A percentile compares a stretch with the other conserved stretches of the same genome.
These are phyloP conservation scores for Pestalotiopsis fici DNA, from an alignment of 2,329 filamentous ascomycete species.

Conservation along the genomic window DNA sequence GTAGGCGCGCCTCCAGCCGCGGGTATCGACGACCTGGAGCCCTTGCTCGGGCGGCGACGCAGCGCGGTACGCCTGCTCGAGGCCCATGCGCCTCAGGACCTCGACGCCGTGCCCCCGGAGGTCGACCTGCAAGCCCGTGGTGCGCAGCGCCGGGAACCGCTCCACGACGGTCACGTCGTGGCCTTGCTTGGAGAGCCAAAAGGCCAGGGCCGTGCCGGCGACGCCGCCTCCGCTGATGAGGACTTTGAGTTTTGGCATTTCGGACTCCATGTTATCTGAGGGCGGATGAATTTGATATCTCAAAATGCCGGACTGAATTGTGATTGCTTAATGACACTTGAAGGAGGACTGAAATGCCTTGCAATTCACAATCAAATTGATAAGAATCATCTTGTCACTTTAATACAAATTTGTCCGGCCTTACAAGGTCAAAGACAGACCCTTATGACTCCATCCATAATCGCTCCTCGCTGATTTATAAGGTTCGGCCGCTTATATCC, in stretches of 20 bases:
- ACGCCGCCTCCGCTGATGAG: constrained; percentile 37
- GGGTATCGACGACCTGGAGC: constrained; percentile 42
- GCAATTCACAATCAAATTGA: too few species aligned
- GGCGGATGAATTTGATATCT: too few species aligned
- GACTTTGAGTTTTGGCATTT: constrained; percentile 23
- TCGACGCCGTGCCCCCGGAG: constrained; percentile 52
- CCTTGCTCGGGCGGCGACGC: constrained; percentile 50
- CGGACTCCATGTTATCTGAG: background rate
- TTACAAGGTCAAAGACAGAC: too few species aligned
- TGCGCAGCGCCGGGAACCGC: constrained; percentile 39
- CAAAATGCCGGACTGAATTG: too few species aligned
- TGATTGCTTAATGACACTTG: too few species aligned
- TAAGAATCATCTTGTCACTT: too few species aligned
- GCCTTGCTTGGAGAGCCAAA: constrained; percentile 43
- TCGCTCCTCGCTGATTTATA: background rate
- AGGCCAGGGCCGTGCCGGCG: constrained; percentile 45
- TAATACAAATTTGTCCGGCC: too few species aligned
- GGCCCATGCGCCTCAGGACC: constrained; percentile 51
- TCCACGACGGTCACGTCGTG: constrained; percentile 44
- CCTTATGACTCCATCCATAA: too few species aligned
- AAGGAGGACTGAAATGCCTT: too few species aligned
- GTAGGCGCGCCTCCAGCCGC: constrained; percentile 36
- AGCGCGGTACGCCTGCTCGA: constrained; percentile 36
- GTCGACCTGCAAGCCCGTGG: constrained; percentile 54
- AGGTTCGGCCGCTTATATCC: background rate